phyloP scores from a whole-genome alignment of 2,329 filamentous ascomycete species.

The Escovopsis weberi region DNA sequence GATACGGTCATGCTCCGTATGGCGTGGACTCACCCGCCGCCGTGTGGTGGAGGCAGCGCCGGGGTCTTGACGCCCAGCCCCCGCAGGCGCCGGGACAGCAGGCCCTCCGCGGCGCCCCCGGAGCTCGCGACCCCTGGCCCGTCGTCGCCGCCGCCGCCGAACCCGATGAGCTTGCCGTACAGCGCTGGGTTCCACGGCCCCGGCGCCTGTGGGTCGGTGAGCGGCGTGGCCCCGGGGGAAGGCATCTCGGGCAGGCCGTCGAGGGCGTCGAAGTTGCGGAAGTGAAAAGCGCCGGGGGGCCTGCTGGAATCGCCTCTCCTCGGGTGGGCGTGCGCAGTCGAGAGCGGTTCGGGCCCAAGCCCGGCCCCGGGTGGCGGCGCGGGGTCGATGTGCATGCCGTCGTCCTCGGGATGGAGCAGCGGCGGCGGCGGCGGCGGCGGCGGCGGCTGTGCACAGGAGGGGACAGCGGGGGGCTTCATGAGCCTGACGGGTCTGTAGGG shows the following conservation, averaged over 20 bases:
- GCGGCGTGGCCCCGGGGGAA: constrained; percentile 14
- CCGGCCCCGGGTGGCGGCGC: too few species aligned
- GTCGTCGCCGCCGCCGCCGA: constrained; percentile 47
- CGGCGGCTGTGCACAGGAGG: constrained; percentile 6
- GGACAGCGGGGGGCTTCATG: constrained; percentile 26
- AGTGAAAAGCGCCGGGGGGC: too few species aligned
- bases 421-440: too few species aligned
- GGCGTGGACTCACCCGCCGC: too few species aligned
- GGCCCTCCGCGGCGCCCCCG: constrained; percentile 37
- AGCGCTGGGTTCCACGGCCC: constrained; percentile 15
- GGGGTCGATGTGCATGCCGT: constrained; percentile 12
- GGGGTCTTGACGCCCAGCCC: constrained; percentile 37
- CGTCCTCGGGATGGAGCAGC: constrained; percentile 7
- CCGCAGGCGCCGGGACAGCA: constrained; percentile 55
- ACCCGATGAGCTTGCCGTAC: constrained; percentile 56
- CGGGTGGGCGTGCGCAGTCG: too few species aligned
- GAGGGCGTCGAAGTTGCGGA: too few species aligned
- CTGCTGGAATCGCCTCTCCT: too few species aligned
- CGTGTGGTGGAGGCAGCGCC: too few species aligned
- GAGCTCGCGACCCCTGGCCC: constrained; percentile 47
- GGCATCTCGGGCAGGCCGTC: constrained; percentile 7
- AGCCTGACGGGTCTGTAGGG: constrained; percentile 58
- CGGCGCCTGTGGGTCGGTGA: constrained; percentile 23
- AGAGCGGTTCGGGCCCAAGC: too few species aligned
- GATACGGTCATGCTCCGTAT: too few species aligned